Conservation (phyloP, 805 yeast genomes). For the Groenewaldozyma salmanticensis region DNA sequence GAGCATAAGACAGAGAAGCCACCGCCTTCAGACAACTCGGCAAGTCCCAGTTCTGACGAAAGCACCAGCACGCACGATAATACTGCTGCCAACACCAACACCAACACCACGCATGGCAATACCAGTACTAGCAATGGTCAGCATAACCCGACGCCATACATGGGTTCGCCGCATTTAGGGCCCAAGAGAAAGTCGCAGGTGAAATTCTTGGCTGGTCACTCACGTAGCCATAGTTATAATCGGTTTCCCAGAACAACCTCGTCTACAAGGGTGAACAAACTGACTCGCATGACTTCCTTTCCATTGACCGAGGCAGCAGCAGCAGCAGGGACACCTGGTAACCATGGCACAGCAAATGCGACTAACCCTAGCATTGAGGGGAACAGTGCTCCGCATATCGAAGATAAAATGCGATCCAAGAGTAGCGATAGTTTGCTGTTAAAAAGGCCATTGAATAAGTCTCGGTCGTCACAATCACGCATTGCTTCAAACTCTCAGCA, state of each 20-base stretch:
- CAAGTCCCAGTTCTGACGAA: too few relatives aligned
- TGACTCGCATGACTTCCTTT: not conserved
- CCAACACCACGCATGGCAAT: too few relatives aligned
- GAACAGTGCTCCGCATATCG: not conserved
- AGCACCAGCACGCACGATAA: too few relatives aligned
- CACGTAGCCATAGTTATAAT: slow-evolving; percentile 1
- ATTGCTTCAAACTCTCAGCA: not conserved
- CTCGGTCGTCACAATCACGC: not conserved
- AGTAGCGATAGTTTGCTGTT: slow-evolving; percentile 10
- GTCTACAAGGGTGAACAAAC: slow-evolving; percentile 9
- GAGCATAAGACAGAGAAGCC: not conserved
- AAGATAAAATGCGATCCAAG: slow-evolving; percentile 8
- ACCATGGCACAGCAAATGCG: not conserved
- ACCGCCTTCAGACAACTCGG: not conserved
- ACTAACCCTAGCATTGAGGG: slow-evolving; percentile 2
- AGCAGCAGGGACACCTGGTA: not conserved
- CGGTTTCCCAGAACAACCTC: slow-evolving; percentile 7
- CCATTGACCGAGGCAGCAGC: not conserved
- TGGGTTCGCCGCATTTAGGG: not conserved
- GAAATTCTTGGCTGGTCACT: slow-evolving; percentile 9
- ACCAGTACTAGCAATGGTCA: too few relatives aligned
- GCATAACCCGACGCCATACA: too few relatives aligned
- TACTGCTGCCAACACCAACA: too few relatives aligned
- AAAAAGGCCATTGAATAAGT: not conserved
- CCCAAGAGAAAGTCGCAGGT: not conserved